Evolutionary conservation across 75 land plant species (phyloP).

Genomic region (Larix kaempferi): DNA sequence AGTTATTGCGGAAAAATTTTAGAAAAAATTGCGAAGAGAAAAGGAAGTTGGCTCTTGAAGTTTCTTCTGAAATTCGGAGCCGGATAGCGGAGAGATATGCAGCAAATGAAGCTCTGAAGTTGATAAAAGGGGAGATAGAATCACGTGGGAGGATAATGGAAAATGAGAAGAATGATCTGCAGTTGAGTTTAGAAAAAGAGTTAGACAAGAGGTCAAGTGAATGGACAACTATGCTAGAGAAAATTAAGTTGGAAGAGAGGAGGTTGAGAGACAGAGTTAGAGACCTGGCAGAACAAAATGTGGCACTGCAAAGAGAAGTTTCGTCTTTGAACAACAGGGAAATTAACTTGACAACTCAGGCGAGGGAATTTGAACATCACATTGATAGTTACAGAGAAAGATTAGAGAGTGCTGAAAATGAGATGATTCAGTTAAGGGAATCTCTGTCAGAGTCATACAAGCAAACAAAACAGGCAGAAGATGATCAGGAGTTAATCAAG

Average conservation of each 20-base stretch:
- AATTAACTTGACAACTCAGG: constrained; percentile 17
- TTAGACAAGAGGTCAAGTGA: constrained; percentile 73
- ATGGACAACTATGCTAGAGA: constrained; percentile 64
- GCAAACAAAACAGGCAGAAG: constrained; percentile 34
- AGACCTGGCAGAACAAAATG: constrained; percentile 87
- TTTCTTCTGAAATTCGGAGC: constrained; percentile 38
- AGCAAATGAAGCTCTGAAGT: constrained; percentile 38
- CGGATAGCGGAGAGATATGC: constrained; percentile 52
- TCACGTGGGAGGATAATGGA: constrained; percentile 47
- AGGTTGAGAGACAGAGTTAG: constrained; percentile 76
- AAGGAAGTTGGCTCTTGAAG: constrained; percentile 49
- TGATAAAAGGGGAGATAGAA: constrained; percentile 45
- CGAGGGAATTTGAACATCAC: constrained; percentile 25
- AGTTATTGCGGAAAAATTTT: constrained; percentile 38
- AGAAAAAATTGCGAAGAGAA: constrained; percentile 47
- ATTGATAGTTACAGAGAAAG: constrained; percentile 23
- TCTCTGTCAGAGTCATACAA: constrained; percentile 38
- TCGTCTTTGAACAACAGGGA: constrained; percentile 52
- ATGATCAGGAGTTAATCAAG: constrained; percentile 32
- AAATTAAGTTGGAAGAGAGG: constrained; percentile 62
- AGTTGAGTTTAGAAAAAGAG: constrained; percentile 53
- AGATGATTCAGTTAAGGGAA: constrained; percentile 38
- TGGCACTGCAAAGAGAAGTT: constrained; percentile 77
- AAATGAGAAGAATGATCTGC: constrained; percentile 66
- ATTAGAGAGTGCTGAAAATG: constrained; percentile 26